phyloP scores from a whole-genome alignment of 441 rosid species.

The Arabidopsis lyrata region DNA sequence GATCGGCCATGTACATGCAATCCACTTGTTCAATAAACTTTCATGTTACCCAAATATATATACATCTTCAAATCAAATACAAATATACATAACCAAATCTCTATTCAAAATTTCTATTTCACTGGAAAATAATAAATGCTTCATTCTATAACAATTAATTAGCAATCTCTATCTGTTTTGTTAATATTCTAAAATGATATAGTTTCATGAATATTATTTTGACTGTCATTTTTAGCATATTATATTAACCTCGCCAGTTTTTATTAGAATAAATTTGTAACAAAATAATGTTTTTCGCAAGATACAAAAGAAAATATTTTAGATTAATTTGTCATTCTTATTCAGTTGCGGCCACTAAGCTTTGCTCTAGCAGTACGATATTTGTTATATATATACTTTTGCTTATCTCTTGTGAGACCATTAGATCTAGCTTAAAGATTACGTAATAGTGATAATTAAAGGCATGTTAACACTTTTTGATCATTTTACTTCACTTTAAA shows the following conservation, averaged over 20 bases:
- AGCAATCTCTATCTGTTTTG: neutral
- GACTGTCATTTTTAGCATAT: neutral
- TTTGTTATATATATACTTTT: neutral
- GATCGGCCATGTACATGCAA: slow-evolving; percentile 34
- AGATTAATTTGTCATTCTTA: neutral
- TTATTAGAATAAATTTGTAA: too few relatives aligned
- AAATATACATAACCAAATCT: neutral
- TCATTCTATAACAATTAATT: neutral
- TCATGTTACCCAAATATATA: neutral
- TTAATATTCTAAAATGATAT: neutral
- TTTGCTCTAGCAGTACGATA: neutral
- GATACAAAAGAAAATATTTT: too few relatives aligned
- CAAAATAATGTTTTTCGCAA: too few relatives aligned
- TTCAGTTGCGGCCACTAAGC: neutral
- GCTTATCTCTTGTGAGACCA: slow-evolving; percentile 7
- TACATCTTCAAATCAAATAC: neutral
- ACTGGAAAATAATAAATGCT: neutral
- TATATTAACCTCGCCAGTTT: neutral
- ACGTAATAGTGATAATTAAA: slow-evolving; percentile 3
- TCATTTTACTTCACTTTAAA: neutral
- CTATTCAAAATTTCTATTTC: neutral
- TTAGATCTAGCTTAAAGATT: neutral
- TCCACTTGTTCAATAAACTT: neutral
- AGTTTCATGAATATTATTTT: neutral
- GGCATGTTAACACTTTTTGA: slow-evolving; percentile 19